Percentiles rank a stretch among this genome's conserved stretches.
Evolutionary conservation across 192 early-diverging fungal species (phyloP).

Genomic region (Entrophospora sp.): DNA sequence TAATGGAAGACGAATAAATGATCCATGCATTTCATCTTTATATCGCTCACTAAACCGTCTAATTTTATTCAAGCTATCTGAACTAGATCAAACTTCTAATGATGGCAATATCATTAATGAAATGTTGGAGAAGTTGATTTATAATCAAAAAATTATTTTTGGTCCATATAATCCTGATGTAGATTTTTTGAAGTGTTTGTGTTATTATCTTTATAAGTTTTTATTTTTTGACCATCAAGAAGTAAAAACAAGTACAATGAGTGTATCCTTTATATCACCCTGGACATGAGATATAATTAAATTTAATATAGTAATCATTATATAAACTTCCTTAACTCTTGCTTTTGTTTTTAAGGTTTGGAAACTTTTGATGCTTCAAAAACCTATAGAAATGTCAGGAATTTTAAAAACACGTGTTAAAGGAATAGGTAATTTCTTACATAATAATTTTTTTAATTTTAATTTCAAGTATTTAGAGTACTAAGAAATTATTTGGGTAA

Average conservation of each 20-base stretch:
- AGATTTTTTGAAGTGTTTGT: conserved; percentile 56
- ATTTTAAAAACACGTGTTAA: conserved; percentile 34
- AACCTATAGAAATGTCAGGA: conserved; percentile 32
- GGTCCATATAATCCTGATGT: conserved; percentile 42
- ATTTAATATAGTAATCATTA: too few relatives aligned
- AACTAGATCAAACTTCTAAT: conserved; percentile 34
- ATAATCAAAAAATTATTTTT: conserved; percentile 56
- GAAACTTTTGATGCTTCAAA: conserved; percentile 53
- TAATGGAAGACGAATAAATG: conserved; percentile 17
- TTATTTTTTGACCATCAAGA: conserved; percentile 32
- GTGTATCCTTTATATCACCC: conserved; percentile 22
- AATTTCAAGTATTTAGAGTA: too few relatives aligned
- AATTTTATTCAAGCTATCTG: conserved; percentile 43
- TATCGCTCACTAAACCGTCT: conserved; percentile 45
- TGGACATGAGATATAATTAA: too few relatives aligned
- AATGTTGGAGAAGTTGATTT: conserved; percentile 43
- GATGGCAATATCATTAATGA: conserved; percentile 26
- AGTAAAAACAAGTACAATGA: conserved; percentile 39
- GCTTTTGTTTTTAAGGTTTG: conserved; percentile 38
- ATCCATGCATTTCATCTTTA: conserved; percentile 24
- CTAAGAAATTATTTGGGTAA: too few relatives aligned
- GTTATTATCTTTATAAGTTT: conserved; percentile 52
- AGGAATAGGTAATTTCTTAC: conserved; percentile 22
- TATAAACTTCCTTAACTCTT: too few relatives aligned
- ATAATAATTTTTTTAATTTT: neutral